These are phyloP conservation scores for Stagonosporopsis rhizophila DNA, from an alignment of 2,329 filamentous ascomycete genomes.

Conservation along the genomic window DNA sequence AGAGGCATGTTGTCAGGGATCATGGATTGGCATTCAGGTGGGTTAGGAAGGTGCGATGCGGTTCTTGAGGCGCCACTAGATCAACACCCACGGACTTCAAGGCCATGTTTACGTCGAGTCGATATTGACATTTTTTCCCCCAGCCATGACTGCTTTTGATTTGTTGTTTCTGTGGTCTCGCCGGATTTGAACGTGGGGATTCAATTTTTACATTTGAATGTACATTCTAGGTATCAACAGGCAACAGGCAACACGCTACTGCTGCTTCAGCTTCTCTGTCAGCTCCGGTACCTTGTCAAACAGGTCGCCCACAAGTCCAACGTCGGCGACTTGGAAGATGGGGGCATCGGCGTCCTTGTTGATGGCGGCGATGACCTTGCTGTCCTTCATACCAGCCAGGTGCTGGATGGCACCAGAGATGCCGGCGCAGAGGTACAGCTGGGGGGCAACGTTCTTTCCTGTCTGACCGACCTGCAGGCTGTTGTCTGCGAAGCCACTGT, in stretches of 20 bases:
- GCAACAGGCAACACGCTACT: not conserved
- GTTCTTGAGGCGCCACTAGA: no score
- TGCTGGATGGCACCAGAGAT: constrained; percentile 98
- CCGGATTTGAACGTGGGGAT: no score
- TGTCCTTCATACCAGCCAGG: constrained; percentile 99
- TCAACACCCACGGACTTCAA: no score
- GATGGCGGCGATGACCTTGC: constrained; percentile 98
- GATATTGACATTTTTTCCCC: no score
- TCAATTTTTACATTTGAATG: constrained; percentile 14
- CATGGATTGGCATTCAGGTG: no score
- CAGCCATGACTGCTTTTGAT: no score
- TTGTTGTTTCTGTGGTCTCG: no score
- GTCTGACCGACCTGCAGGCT: constrained; percentile 98
- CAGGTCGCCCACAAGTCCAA: constrained; percentile 91
- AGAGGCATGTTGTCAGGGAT: no score
- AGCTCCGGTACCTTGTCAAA: constrained; percentile 96
- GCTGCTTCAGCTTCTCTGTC: constrained; percentile 85
- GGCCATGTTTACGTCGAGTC: no score
- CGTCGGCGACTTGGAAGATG: constrained; percentile 97
- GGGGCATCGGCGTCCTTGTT: constrained; percentile 98
- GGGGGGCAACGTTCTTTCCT: constrained; percentile 96
- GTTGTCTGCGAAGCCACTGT: constrained; percentile 98
- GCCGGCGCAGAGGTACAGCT: constrained; percentile 93
- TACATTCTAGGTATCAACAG: constrained; percentile 18
- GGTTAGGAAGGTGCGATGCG: no score